Evolutionary conservation across 2,329 filamentous ascomycete genomes (phyloP).

Genomic region (Aspergillus intermedius): DNA sequence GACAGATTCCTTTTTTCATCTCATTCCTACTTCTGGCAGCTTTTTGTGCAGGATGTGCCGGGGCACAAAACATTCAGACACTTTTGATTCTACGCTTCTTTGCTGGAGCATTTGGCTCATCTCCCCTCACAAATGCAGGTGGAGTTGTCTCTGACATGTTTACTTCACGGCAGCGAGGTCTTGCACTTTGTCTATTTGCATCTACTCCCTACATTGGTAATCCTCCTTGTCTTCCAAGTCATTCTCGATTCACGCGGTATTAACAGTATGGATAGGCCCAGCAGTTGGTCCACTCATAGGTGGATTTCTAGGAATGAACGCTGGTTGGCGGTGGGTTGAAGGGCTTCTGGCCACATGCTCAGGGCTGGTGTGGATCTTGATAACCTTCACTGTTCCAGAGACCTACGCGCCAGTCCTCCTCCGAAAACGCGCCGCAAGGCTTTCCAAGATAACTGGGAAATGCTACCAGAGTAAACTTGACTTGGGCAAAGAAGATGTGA

Average conservation of each 20-base stretch:
- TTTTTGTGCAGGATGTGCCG: conserved; percentile 55
- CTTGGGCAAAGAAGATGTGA: conserved; percentile 5
- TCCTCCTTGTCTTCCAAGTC: not conserved
- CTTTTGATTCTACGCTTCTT: conserved; percentile 61
- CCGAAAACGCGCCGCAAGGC: conserved; percentile 37
- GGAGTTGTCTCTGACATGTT: conserved; percentile 56
- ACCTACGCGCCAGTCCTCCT: conserved; percentile 44
- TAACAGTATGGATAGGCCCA: conserved; percentile 39
- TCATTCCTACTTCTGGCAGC: conserved; percentile 39
- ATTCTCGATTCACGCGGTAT: not conserved
- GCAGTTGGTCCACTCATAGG: conserved; percentile 56
- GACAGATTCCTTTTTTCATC: conserved; percentile 14
- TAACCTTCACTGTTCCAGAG: conserved; percentile 14
- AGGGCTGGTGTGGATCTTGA: conserved; percentile 45
- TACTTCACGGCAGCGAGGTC: conserved; percentile 43
- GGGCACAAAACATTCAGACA: conserved; percentile 37
- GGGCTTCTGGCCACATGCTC: conserved; percentile 57
- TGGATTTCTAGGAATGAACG: conserved; percentile 55
- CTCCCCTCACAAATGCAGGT: conserved; percentile 53
- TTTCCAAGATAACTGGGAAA: conserved; percentile 42
- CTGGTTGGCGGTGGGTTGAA: conserved; percentile 61
- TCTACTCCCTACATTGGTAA: conserved; percentile 54
- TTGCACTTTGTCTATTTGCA: conserved; percentile 59
- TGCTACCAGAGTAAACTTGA: conserved; percentile 30
- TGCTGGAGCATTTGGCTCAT: conserved; percentile 53